Evolutionary conservation across 495 filamentous ascomycete genomes (phyloP), one percentile per base, ranked within the genome.

Genomic region (Tuber indicum): DNA sequence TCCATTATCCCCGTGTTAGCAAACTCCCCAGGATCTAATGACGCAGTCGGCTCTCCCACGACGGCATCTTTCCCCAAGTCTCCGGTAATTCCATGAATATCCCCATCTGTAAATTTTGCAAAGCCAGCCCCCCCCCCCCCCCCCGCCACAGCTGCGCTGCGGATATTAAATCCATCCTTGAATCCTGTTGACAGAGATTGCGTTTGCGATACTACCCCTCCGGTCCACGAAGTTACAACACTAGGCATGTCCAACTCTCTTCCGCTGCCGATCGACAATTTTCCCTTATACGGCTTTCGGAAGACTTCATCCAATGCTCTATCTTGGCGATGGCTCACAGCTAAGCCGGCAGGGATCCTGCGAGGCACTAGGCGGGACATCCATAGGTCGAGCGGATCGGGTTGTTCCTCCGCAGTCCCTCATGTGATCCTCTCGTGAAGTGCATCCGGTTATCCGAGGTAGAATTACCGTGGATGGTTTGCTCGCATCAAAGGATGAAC

Each of bases 221-320:
- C 88, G 89, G 92, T 92, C 91, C 91, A 92, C 46, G 88, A 85
- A 52, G 88, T 87, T 77, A 92, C 90, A 17, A 89, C 87, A 73
- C 86, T 88, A 69, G 85, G 86, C 66, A 88, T 86, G 69, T 77
- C 80, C 12, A 84, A 84, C 70, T 86, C 84, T n/a, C 87, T 85
- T 49, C 84, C 79, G 70, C 73, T 84, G 70, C 84, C 84, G 1
- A 84, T 81, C 5, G 86, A 86, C 23, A 84, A 82, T 39, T 85
- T 84, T 69, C 74, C 72, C 26, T 75, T 73, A 32, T 76, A 91
- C 16, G 90, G 88, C 39, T 86, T 85, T 74, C 93, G 88, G 84
- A 97, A 98, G 0, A 97, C 93, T 79, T 96, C 94, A 36, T 97
- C 94, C n/a, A 98, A 85, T 14, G 92, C 94, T 69, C 90, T 90